phyloP scores from a whole-genome alignment of 164 flowering plant genomes.

The Macadamia integrifolia region DNA sequence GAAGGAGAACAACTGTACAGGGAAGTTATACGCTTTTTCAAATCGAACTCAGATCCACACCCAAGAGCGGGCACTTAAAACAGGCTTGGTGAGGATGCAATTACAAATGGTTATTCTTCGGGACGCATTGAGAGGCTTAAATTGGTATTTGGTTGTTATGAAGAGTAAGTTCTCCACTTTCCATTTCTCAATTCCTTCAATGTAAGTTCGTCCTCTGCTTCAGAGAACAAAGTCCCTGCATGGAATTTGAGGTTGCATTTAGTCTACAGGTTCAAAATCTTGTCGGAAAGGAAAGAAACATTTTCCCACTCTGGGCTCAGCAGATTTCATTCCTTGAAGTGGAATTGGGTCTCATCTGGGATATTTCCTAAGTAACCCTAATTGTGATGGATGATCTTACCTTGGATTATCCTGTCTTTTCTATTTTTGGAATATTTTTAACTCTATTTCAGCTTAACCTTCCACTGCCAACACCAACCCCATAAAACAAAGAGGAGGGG shows the following conservation, averaged over 20 bases:
- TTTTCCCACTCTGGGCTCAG: background rate
- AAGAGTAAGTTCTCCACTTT: conserved; percentile 13
- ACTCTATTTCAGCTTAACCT: too few relatives aligned
- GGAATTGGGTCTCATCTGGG: background rate
- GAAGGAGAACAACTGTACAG: conserved; percentile 80
- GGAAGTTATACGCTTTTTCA: conserved; percentile 76
- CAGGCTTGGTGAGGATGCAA: conserved; percentile 14
- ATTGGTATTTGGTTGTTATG: conserved; percentile 6
- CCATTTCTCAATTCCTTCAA: background rate
- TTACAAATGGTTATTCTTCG: conserved; percentile 13
- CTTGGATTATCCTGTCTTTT: too few relatives aligned
- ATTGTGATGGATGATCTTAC: too few relatives aligned
- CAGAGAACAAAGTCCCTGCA: background rate
- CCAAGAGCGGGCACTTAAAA: conserved; percentile 14
- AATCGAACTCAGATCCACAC: conserved; percentile 18
- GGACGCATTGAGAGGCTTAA: conserved; percentile 15
- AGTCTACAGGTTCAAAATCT: background rate
- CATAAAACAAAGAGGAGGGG: too few relatives aligned
- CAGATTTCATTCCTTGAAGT: background rate
- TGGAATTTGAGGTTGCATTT: background rate
- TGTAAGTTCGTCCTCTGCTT: background rate
- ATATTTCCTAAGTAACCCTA: background rate
- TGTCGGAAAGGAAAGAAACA: background rate
- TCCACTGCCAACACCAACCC: too few relatives aligned
- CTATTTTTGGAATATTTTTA: too few relatives aligned